Conservation (phyloP, 352 stramenopile species). For the Globisporangium nodosum region DNA sequence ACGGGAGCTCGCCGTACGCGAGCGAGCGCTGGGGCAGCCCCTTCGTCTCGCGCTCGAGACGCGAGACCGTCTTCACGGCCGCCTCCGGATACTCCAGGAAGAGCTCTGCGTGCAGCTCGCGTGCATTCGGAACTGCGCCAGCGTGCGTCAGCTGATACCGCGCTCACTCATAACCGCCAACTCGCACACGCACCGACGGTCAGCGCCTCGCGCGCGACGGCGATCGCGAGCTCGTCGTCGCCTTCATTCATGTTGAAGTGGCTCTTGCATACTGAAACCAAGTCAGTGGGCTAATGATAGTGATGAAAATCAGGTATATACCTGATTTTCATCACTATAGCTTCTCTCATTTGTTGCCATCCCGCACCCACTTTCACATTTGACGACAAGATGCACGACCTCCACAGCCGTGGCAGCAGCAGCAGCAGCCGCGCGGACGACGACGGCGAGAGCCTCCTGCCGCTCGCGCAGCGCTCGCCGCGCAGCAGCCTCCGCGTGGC, state of each 20-base stretch:
- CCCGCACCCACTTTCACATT: neutral
- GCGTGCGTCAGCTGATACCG: too few species aligned
- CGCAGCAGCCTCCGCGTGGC: slow-evolving; percentile 5
- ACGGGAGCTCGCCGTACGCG: slow-evolving; percentile 61
- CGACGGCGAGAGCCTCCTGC: slow-evolving; percentile 7
- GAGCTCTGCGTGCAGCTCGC: slow-evolving; percentile 37
- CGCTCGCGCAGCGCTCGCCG: slow-evolving; percentile 3
- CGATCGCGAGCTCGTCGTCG: slow-evolving; percentile 11
- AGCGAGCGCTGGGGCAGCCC: slow-evolving; percentile 57
- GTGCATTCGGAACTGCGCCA: slow-evolving; percentile 33
- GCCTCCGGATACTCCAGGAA: slow-evolving; percentile 42
- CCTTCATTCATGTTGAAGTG: slow-evolving; percentile 1
- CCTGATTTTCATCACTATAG: neutral
- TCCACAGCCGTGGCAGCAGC: neutral
- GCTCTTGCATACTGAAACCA: neutral
- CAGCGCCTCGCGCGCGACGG: slow-evolving; percentile 21
- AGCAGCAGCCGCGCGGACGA: neutral
- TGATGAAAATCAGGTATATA: neutral
- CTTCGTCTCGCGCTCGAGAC: slow-evolving; percentile 61
- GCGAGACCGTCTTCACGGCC: slow-evolving; percentile 49
- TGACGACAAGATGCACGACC: neutral
- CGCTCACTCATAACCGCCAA: neutral
- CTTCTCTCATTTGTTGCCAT: neutral
- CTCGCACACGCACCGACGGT: slow-evolving; percentile 11
- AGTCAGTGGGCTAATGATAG: neutral